Evolutionary conservation across 2,329 filamentous ascomycete species (phyloP).

Genomic region (Claviceps sorghi): DNA sequence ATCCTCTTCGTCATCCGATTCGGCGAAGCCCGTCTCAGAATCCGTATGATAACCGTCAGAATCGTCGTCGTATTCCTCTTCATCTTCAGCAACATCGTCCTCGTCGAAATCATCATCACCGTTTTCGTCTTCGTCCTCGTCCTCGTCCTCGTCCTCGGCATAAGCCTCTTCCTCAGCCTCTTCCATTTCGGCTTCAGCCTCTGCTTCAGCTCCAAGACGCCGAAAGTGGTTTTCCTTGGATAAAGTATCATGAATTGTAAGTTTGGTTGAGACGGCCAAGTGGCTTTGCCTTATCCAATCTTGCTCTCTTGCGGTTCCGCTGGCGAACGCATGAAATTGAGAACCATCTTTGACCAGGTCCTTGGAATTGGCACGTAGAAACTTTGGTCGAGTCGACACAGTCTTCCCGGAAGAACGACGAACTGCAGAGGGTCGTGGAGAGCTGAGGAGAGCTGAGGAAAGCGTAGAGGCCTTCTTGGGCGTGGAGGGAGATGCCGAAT

Average conservation of each 20-base stretch:
- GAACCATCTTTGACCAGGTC: slow-evolving; percentile 41
- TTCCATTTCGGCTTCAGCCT: slow-evolving; percentile 70
- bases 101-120: slow-evolving; percentile 31
- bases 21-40: slow-evolving; percentile 52
- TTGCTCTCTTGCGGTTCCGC: slow-evolving; percentile 65
- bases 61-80: slow-evolving; percentile 35
- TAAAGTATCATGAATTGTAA: slow-evolving; percentile 83
- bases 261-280: slow-evolving; percentile 47
- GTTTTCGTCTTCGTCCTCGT: slow-evolving; percentile 33
- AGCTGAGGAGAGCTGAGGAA: slow-evolving; percentile 8
- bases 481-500: slow-evolving; percentile 17
- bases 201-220: slow-evolving; percentile 72
- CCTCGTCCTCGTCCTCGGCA: too few relatives aligned
- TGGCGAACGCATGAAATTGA: slow-evolving; percentile 84
- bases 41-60: slow-evolving; percentile 63
- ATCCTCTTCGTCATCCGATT: slow-evolving; percentile 52
- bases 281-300: slow-evolving; percentile 73
- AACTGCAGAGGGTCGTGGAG: slow-evolving; percentile 11
- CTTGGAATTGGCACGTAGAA: slow-evolving; percentile 33
- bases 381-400: slow-evolving; percentile 24
- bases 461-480: slow-evolving; percentile 16
- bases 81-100: slow-evolving; percentile 33
- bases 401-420: slow-evolving; percentile 11
- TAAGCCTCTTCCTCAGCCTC: slow-evolving; percentile 43
- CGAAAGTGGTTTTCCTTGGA: slow-evolving; percentile 81